phyloP scores from a whole-genome alignment of 2,329 filamentous ascomycete genomes.

The Fusarium sp. region DNA sequence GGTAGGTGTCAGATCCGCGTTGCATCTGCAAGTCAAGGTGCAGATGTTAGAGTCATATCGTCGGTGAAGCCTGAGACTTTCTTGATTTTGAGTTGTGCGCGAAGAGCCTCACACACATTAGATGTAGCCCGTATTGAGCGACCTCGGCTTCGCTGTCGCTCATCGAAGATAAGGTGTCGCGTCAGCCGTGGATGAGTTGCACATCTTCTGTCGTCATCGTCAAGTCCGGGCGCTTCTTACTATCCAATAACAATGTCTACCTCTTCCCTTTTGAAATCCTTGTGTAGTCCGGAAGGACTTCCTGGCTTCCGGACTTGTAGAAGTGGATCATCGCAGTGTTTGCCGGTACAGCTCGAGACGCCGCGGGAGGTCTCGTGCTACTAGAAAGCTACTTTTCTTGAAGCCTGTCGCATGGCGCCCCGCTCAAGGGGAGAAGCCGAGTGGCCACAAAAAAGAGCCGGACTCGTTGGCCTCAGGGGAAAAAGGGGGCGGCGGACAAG shows the following conservation, averaged over 20 bases:
- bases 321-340: constrained; percentile 38
- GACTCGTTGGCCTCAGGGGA: constrained; percentile 43
- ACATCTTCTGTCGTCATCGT: constrained; percentile 46
- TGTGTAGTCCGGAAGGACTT: constrained; percentile 38
- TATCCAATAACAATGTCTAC: constrained; percentile 36
- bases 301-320: constrained; percentile 44
- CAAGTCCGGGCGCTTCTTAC: constrained; percentile 30
- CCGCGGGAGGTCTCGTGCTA: constrained; percentile 39
- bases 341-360: constrained; percentile 38
- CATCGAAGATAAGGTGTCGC: constrained; percentile 32
- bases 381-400: constrained; percentile 41
- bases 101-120: neutral
- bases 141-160: constrained; percentile 32
- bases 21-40: constrained; percentile 32
- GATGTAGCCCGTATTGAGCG: constrained; percentile 19
- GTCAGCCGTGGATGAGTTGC: constrained; percentile 40
- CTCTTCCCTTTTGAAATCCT: constrained; percentile 29
- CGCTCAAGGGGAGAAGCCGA: constrained; percentile 47
- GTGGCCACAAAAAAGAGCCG: constrained; percentile 35
- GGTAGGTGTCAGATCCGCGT: constrained; percentile 43
- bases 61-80: constrained; percentile 46
- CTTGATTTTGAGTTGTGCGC: neutral
- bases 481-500: constrained; percentile 46
- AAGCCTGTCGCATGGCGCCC: constrained; percentile 47
- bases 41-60: constrained; percentile 37